A percentile compares a stretch with the other conserved stretches of the same genome.
Conservation (phyloP, 495 filamentous ascomycete species). For the Immersiella caudata region DNA sequence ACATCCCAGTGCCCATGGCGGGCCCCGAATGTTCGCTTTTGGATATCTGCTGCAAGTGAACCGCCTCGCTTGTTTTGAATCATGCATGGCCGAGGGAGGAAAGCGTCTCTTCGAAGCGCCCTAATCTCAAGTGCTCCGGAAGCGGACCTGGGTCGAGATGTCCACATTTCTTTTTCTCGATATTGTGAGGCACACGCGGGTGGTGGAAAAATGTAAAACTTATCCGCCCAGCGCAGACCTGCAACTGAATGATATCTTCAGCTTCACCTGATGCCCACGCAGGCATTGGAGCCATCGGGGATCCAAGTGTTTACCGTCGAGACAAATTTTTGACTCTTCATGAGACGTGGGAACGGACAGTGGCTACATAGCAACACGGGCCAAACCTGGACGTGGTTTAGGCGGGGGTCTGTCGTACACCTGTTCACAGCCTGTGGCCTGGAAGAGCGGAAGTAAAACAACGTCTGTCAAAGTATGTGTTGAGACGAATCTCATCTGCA, state of each 20-base stretch:
- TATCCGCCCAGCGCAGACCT: no score
- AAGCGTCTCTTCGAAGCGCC: not conserved
- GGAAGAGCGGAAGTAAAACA: no score
- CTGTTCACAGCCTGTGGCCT: no score
- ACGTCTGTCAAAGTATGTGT: no score
- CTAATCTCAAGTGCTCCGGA: not conserved
- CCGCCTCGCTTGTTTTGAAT: conserved; percentile 3
- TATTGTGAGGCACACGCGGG: not conserved
- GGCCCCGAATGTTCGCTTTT: not conserved
- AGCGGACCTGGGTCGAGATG: not conserved
- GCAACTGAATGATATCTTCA: not conserved
- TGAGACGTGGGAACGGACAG: no score
- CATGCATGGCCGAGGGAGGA: conserved; percentile 7
- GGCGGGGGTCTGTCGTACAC: no score
- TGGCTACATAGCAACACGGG: no score
- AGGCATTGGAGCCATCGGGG: no score
- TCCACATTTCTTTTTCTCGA: not conserved
- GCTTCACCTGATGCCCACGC: not conserved
- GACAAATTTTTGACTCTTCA: no score
- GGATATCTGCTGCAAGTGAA: not conserved
- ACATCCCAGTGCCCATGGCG: not conserved
- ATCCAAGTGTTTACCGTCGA: no score
- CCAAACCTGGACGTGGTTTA: no score
- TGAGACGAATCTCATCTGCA: no score
- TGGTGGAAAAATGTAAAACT: not conserved